Evolutionary conservation across 2,329 filamentous ascomycete species (phyloP), one percentile per base, ranked within the genome.

Genomic region (Aspergillus unguis): DNA sequence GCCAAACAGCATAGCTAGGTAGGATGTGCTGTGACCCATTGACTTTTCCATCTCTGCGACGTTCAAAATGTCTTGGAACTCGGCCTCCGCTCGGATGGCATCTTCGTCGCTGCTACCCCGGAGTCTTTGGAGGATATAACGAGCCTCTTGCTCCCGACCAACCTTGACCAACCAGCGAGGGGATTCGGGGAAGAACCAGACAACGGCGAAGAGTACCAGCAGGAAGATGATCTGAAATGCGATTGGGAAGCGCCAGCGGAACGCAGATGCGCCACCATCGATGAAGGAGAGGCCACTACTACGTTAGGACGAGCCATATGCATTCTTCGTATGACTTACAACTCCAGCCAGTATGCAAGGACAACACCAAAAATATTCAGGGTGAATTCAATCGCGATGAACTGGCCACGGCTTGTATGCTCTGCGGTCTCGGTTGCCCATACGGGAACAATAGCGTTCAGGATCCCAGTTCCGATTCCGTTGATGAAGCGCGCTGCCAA

Each of bases 331-430:
- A 6, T 7, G 3, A 65, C 69, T 2, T 64, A 74, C 72, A 80
- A 84, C 59, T 77, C 75, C 6, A 78, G 65, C 83, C 83, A 86
- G 58, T 87, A 87, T 3, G 80, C 71, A 33, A 85, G 75, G 23
- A 85, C 81, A 0, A 88, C 84, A 61, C 85, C 85, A 44, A 87
- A 83, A 55, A 88, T 88, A 63, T 89, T 90, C 6, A 88, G 69
- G 0, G 85, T 88, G 57, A 90, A 89, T 61, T 89, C 86, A 49
- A 87, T 84, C 7, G 85, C 83, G 52, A 89, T 82, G 57, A 87
- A 87, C 44, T 84, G 79, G 5, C 87, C 87, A 37, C 87, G 80
- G 2, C 81, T 84, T 0, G 80, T 87, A 62, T 88, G 83, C 36
- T 85, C 81, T 0, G 84, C 82, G 0, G 83, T 86, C 67, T 88